Percentiles rank a stretch among this genome's conserved stretches.
Evolutionary conservation across 2,329 filamentous ascomycete species (phyloP).

Genomic region (Parascedosporium putredinis): DNA sequence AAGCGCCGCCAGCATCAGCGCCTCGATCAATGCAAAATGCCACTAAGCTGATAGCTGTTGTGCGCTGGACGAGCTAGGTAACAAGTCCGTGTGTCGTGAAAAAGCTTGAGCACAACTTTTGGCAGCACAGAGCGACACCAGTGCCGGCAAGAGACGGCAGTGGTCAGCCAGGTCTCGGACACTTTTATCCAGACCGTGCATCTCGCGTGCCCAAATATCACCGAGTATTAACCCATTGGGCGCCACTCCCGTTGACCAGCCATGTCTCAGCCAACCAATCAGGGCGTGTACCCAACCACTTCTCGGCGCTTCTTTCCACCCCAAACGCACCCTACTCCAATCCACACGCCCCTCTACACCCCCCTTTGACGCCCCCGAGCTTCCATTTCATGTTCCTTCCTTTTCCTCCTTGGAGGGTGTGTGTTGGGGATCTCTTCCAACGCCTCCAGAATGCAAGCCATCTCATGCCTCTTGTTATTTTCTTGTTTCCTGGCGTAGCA

Average conservation of each 20-base stretch:
- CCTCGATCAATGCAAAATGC: too few relatives aligned
- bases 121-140: background rate
- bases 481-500: too few relatives aligned
- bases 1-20: too few relatives aligned
- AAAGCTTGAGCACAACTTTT: background rate
- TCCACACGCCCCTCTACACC: background rate
- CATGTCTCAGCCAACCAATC: conserved; percentile 3
- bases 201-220: conserved; percentile 6
- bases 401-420: background rate
- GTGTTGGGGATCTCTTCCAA: background rate
- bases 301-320: conserved; percentile 7
- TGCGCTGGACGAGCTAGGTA: too few relatives aligned
- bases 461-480: background rate
- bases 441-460: too few relatives aligned
- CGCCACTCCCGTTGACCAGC: background rate
- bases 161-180: background rate
- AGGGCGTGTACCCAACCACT: background rate
- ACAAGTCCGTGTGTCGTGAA: too few relatives aligned
- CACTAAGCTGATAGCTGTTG: too few relatives aligned
- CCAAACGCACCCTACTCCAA: background rate
- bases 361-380: background rate
- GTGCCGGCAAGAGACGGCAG: background rate
- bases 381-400: background rate
- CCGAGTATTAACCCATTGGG: conserved; percentile 6
- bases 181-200: conserved; percentile 8